Conservation (phyloP, 2,329 filamentous ascomycete genomes). For the Aspergillus tanneri region DNA sequence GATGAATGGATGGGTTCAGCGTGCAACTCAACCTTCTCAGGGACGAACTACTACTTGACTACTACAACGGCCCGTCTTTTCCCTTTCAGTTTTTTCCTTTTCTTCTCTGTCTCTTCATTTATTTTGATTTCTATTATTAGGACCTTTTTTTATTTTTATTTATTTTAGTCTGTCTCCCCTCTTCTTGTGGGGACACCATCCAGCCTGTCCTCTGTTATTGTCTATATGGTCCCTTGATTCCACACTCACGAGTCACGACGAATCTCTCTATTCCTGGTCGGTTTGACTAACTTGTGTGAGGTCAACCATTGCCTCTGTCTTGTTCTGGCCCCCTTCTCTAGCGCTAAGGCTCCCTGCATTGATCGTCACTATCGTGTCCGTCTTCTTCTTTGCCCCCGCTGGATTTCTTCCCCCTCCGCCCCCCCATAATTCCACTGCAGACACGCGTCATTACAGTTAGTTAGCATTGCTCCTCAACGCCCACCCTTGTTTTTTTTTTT, state of each 20-base stretch:
- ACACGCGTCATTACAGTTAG: constrained; percentile 21
- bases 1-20: no score
- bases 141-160: no score
- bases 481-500: neutral
- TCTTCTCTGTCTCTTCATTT: neutral
- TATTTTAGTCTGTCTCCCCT: constrained; percentile 2
- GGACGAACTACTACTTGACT: neutral
- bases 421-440: constrained; percentile 14
- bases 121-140: neutral
- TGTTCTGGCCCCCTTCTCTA: constrained; percentile 5
- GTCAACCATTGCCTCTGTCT: constrained; percentile 8
- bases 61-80: neutral
- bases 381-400: constrained; percentile 4
- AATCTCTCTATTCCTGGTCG: constrained; percentile 6
- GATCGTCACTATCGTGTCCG: constrained; percentile 19
- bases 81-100: constrained; percentile 8
- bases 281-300: constrained; percentile 16
- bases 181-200: no score
- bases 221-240: no score
- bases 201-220: no score
- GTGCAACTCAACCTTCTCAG: no score
- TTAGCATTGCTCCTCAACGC: neutral
- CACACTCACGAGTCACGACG: no score
- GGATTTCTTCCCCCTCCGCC: neutral
- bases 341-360: constrained; percentile 22